Evolutionary conservation across 2,329 filamentous ascomycete genomes (phyloP), one percentile per base, ranked within the genome.

Genomic region (Didymella pinodella): DNA sequence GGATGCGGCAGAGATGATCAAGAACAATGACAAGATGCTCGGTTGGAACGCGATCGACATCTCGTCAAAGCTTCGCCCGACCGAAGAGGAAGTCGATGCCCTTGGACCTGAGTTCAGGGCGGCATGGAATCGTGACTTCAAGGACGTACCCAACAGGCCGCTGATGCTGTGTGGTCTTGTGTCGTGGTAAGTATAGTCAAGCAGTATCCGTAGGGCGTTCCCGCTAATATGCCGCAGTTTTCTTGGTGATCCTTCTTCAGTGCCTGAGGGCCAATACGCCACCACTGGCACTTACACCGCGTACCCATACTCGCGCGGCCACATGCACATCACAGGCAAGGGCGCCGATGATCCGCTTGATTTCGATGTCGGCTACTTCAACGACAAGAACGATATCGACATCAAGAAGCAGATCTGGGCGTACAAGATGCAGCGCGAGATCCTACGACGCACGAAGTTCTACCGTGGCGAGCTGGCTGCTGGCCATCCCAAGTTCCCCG

Each of bases 401-500:
- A 31, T 88, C 28, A 84, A 84, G 69, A 85, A 82, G 65, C 82
- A 85, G 12, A 65, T 87, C 11, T 89, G 86, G 86, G 82, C 78
- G 0, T 90, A 90, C 78, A 90, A 90, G 74, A 84, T 83, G 65
- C 80, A 81, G n/a, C 85, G 88, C 2, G 86, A 88, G 71, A 82
- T 89, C 52, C 77, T 81, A 22, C 83, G 87, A 2, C 83, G 86
- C 14, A 83, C 85, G 67, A 73, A 80, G 2, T 78, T 81, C 57
- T 88, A 83, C 73, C 74, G 73, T 10, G 79, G 80, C 28, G 76
- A 80, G 59, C 55, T 81, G n/a, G 70, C 67, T 1, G 65, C 62
- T 16, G 68, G 65, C 6, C 79, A 81, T 54, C 79, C 79, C 4
- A 68, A 63, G 46, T 72, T 72, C 45, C 59, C 63, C 10, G 48